Evolutionary conservation across 2,329 filamentous ascomycete species (phyloP).

Genomic region (Paraconiothyrium sp.): DNA sequence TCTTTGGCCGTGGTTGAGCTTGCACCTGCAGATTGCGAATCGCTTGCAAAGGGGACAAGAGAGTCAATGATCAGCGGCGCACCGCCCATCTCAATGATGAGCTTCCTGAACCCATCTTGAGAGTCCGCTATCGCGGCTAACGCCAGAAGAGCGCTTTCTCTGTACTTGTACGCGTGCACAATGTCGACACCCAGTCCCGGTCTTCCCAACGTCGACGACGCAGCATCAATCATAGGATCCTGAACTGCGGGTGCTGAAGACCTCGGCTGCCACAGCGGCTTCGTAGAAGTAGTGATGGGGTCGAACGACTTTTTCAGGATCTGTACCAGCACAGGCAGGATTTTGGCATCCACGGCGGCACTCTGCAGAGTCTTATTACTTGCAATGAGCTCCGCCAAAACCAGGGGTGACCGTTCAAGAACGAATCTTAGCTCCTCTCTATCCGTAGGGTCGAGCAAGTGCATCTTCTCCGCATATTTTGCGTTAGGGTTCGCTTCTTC

Average conservation of each 20-base stretch:
- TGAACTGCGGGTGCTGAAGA: conserved; percentile 34
- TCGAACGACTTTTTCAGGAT: conserved; percentile 74
- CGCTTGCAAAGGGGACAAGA: conserved; percentile 67
- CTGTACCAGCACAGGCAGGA: conserved; percentile 69
- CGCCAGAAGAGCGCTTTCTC: conserved; percentile 79
- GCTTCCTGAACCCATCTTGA: conserved; percentile 85
- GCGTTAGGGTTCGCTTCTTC: conserved; percentile 45
- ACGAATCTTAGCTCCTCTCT: conserved; percentile 41
- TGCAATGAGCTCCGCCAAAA: conserved; percentile 80
- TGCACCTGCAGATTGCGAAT: conserved; percentile 28
- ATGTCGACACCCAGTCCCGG: conserved; percentile 58
- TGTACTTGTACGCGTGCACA: conserved; percentile 76
- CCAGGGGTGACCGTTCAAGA: conserved; percentile 70
- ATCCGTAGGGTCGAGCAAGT: conserved; percentile 57
- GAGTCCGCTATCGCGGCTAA: conserved; percentile 82
- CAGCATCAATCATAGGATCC: conserved; percentile 39
- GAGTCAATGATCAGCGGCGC: conserved; percentile 86
- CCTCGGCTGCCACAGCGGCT: conserved; percentile 65
- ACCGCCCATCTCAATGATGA: conserved; percentile 82
- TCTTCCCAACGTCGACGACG: conserved; percentile 45
- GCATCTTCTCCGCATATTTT: conserved; percentile 36
- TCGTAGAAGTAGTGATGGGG: conserved; percentile 58
- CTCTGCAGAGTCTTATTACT: conserved; percentile 83
- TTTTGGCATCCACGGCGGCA: conserved; percentile 76
- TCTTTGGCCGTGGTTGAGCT: conserved; percentile 60